Percentiles rank a stretch among this genome's conserved stretches.
These are phyloP conservation scores for Salicornia ramosissima DNA, from an alignment of 148 eudicot species.

Conservation along the genomic window DNA sequence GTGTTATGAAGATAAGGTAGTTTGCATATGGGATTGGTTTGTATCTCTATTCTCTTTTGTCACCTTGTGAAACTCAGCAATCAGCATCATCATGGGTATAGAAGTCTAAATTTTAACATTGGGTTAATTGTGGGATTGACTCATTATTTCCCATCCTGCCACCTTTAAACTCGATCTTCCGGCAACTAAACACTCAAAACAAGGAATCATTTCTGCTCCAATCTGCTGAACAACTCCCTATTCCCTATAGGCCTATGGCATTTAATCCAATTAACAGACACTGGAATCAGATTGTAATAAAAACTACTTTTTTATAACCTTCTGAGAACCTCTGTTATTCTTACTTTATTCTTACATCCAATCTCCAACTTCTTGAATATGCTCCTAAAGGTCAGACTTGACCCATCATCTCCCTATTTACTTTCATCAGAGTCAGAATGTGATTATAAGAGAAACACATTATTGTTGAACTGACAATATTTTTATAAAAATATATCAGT, in stretches of 20 bases:
- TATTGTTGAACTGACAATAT: background rate
- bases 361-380: too few relatives aligned
- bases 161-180: background rate
- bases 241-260: background rate
- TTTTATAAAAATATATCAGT: too few relatives aligned
- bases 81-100: background rate
- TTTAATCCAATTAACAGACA: background rate
- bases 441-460: background rate
- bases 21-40: background rate
- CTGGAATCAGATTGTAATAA: background rate
- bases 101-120: too few relatives aligned
- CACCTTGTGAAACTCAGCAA: too few relatives aligned
- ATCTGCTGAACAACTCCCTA: background rate
- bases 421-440: background rate
- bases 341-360: too few relatives aligned
- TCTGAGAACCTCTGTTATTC: too few relatives aligned
- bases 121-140: background rate
- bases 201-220: background rate
- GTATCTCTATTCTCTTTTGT: too few relatives aligned
- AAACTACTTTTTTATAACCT: too few relatives aligned
- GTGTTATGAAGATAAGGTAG: background rate
- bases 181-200: background rate
- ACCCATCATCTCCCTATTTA: background rate
- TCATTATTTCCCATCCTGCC: background rate
- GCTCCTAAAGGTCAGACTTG: background rate